Evolutionary conservation across 768 basidiomycete genomes (phyloP).

Genomic region (Gymnopilus dilepis): DNA sequence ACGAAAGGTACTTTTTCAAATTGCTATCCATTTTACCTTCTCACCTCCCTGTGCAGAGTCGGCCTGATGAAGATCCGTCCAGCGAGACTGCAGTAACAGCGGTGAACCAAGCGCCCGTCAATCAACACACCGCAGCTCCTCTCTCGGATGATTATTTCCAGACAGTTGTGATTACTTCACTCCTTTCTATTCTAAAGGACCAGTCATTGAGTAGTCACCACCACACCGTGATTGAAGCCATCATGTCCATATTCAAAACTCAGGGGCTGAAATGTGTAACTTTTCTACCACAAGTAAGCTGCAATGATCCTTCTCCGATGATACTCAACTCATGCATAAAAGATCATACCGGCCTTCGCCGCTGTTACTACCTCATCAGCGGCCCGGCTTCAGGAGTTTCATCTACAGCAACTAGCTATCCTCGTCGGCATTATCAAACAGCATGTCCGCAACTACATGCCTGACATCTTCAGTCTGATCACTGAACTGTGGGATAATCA

Average conservation of each 20-base stretch:
- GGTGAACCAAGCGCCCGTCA: constrained; percentile 72
- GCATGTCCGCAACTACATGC: constrained; percentile 91
- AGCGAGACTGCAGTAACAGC: constrained; percentile 64
- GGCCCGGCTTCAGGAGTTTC: constrained; percentile 87
- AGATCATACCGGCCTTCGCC: constrained; percentile 97
- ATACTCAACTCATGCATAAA: constrained; percentile 4
- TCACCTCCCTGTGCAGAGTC: constrained; percentile 41
- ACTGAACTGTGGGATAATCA: constrained; percentile 90
- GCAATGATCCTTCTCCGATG: not conserved
- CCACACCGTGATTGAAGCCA: constrained; percentile 93
- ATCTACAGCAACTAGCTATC: constrained; percentile 94
- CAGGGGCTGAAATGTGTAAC: constrained; percentile 96
- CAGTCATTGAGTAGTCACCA: constrained; percentile 86
- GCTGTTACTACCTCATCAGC: constrained; percentile 83
- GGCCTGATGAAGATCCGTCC: constrained; percentile 67
- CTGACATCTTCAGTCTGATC: constrained; percentile 83
- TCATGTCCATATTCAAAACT: constrained; percentile 99
- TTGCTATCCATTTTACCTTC: not conserved
- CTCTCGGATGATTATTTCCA: constrained; percentile 97
- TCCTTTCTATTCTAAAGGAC: constrained; percentile 88
- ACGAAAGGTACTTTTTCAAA: constrained; percentile 68
- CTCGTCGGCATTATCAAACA: constrained; percentile 96
- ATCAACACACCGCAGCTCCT: constrained; percentile 61
- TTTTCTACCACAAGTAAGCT: constrained; percentile 86
- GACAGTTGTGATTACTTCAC: constrained; percentile 88